These are phyloP conservation scores for Pseudohalonectria lignicola DNA, from an alignment of 2,329 filamentous ascomycete genomes.

Conservation along the genomic window DNA sequence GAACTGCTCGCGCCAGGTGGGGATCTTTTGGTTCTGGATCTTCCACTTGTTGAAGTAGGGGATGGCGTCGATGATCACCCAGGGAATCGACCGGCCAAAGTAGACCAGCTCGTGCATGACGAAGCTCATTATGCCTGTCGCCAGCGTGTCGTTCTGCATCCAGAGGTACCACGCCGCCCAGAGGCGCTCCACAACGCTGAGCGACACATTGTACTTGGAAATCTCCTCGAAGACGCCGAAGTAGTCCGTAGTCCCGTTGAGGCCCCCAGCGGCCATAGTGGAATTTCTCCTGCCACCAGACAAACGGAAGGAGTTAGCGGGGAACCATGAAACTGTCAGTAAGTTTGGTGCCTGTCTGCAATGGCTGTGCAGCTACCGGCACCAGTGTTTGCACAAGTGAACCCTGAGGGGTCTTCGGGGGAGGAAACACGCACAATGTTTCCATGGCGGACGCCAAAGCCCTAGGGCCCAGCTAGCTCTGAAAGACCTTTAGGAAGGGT, in stretches of 20 bases:
- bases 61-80: constrained; percentile 83
- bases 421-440: neutral
- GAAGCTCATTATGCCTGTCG: constrained; percentile 97
- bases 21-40: constrained; percentile 84
- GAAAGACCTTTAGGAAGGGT: too few relatives aligned
- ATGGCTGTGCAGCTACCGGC: neutral
- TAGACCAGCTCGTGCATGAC: constrained; percentile 89
- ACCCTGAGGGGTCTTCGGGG: neutral
- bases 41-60: constrained; percentile 89
- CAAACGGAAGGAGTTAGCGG: too few relatives aligned
- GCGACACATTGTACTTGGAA: constrained; percentile 66
- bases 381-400: neutral
- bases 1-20: constrained; percentile 88
- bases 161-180: constrained; percentile 78
- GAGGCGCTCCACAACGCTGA: constrained; percentile 77
- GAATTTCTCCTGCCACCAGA: constrained; percentile 23
- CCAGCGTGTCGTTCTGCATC: constrained; percentile 95
- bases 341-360: constrained; percentile 7
- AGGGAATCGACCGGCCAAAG: constrained; percentile 84
- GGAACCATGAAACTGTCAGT: constrained; percentile 7
- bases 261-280: constrained; percentile 28
- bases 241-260: constrained; percentile 40
- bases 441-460: constrained; percentile 4
- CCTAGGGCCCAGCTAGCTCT: too few relatives aligned
- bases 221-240: constrained; percentile 51